phyloP scores from a whole-genome alignment of 306 rosid species.

The Vachellia pachyceras region DNA sequence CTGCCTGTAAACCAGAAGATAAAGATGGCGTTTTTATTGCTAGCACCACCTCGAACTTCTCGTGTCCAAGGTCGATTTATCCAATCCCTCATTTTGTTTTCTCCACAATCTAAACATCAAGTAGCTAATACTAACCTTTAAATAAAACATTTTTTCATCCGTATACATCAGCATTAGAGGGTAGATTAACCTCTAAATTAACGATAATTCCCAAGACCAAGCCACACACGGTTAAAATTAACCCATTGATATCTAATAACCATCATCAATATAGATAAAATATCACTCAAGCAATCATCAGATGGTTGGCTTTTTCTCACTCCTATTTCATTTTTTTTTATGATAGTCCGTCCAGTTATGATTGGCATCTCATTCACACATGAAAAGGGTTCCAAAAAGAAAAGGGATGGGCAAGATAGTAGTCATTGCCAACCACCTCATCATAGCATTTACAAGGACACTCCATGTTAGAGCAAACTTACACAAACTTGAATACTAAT shows the following conservation, averaged over 20 bases:
- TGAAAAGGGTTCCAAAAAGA: not conserved
- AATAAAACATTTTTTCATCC: not conserved
- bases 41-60: not conserved
- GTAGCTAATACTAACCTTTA: not conserved
- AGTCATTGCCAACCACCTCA: constrained; percentile 1
- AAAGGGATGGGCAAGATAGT: not conserved
- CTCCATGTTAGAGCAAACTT: not conserved
- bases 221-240: not conserved
- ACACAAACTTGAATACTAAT: not conserved
- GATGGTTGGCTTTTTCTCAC: not conserved
- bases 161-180: not conserved
- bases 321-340: not conserved
- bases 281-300: not conserved
- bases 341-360: not conserved
- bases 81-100: not conserved
- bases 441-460: constrained; percentile 20
- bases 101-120: not conserved
- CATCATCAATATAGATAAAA: not conserved
- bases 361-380: not conserved
- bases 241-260: not conserved
- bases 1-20: not conserved
- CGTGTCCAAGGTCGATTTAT: not conserved
- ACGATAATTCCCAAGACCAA: not conserved
- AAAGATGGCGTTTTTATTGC: not conserved
- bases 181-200: not conserved